Percentiles rank a stretch among this genome's conserved stretches.
These are phyloP conservation scores for Tuber magnatum DNA, from an alignment of 495 filamentous ascomycete genomes.

Conservation along the genomic window DNA sequence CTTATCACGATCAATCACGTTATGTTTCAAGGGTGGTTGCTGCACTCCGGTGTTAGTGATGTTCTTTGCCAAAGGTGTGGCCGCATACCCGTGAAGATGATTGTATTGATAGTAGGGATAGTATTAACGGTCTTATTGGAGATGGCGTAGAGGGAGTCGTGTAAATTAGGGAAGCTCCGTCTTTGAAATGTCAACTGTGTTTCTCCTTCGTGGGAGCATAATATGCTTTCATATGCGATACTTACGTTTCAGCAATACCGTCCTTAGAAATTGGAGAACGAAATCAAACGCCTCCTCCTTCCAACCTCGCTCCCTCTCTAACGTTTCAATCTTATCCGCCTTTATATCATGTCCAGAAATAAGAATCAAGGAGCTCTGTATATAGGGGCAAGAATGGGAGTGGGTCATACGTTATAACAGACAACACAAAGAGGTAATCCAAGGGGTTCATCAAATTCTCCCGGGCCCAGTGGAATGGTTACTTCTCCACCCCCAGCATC, in stretches of 20 bases:
- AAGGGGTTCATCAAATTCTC: slow-evolving; percentile 89
- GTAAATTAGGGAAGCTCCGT: slow-evolving; percentile 86
- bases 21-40: slow-evolving; percentile 77
- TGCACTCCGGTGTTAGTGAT: slow-evolving; percentile 43
- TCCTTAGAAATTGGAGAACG: slow-evolving; percentile 78
- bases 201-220: neutral
- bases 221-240: neutral
- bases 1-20: slow-evolving; percentile 93
- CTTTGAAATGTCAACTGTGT: slow-evolving; percentile 45
- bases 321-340: slow-evolving; percentile 80
- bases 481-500: slow-evolving; percentile 50
- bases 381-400: neutral
- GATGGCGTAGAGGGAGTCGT: slow-evolving; percentile 73
- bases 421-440: slow-evolving; percentile 87
- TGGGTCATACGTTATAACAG: slow-evolving; percentile 71
- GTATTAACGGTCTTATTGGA: slow-evolving; percentile 71
- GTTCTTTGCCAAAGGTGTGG: neutral
- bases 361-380: slow-evolving; percentile 4
- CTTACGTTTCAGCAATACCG: slow-evolving; percentile 77
- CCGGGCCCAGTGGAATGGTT: slow-evolving; percentile 71
- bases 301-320: slow-evolving; percentile 84
- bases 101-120: slow-evolving; percentile 81
- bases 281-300: slow-evolving; percentile 92
- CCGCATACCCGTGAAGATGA: slow-evolving; percentile 54
- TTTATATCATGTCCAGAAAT: slow-evolving; percentile 39